phyloP scores from a whole-genome alignment of 192 early-diverging fungal genomes.

The Backusella liffmaniae region DNA sequence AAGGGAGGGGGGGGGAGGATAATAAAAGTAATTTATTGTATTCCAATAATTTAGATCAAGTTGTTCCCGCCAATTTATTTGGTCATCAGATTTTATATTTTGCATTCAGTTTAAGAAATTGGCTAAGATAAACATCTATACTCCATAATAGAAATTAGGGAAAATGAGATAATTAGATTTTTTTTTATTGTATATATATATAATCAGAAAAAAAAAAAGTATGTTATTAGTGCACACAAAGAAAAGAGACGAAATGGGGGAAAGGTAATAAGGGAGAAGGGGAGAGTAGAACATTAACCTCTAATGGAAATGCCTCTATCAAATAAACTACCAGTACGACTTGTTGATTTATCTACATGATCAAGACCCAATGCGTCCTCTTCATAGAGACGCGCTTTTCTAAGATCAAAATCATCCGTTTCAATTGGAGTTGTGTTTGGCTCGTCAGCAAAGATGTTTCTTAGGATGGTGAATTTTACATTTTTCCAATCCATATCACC shows the following conservation, averaged over 20 bases:
- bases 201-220: not conserved
- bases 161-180: too few relatives aligned
- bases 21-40: too few relatives aligned
- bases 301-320: slow-evolving; percentile 34
- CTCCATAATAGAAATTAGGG: too few relatives aligned
- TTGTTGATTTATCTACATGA: slow-evolving; percentile 37
- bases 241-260: not conserved
- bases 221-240: not conserved
- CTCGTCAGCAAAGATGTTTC: slow-evolving; percentile 30
- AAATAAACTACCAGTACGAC: slow-evolving; percentile 21
- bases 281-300: slow-evolving; percentile 5
- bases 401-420: slow-evolving; percentile 34
- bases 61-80: too few relatives aligned
- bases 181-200: too few relatives aligned
- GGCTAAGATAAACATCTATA: too few relatives aligned
- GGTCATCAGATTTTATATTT: too few relatives aligned
- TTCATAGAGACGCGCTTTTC: slow-evolving; percentile 25
- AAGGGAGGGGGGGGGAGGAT: too few relatives aligned
- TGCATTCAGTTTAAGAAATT: too few relatives aligned
- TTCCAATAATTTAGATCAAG: too few relatives aligned
- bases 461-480: slow-evolving; percentile 53
- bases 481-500: slow-evolving; percentile 80
- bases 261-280: not conserved
- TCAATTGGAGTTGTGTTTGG: slow-evolving; percentile 13
- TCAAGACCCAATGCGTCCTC: slow-evolving; percentile 52